Conservation (phyloP, 176 grass and related monocot species). For the Oryza rufipogon region DNA sequence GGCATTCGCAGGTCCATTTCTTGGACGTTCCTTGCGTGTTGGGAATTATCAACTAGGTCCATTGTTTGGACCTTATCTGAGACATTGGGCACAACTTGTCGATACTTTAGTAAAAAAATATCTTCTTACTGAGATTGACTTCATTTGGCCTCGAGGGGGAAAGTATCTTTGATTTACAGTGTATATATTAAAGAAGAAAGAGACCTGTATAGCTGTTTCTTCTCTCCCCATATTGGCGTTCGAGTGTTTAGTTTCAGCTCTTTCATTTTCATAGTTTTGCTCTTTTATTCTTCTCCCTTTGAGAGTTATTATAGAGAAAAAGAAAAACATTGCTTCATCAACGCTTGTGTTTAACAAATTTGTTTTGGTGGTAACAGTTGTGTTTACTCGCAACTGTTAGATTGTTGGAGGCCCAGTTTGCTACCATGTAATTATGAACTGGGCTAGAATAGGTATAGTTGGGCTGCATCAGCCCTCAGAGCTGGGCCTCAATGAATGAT, state of each 20-base stretch:
- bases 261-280: neutral
- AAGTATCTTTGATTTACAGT: neutral
- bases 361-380: neutral
- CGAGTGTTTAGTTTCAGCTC: neutral
- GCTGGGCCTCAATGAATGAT: constrained; percentile 6
- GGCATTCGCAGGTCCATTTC: constrained; percentile 30
- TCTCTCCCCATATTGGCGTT: neutral
- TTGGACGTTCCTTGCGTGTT: constrained; percentile 9
- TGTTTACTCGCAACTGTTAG: neutral
- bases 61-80: neutral
- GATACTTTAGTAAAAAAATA: neutral
- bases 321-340: no score
- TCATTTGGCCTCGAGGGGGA: neutral
- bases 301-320: no score
- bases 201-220: neutral
- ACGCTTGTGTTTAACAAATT: neutral
- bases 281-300: neutral
- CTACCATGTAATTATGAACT: neutral
- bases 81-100: neutral
- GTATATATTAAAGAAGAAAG: neutral
- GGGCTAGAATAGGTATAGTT: neutral
- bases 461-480: neutral
- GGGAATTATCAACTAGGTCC: neutral
- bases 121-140: neutral
- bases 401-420: neutral